Evolutionary conservation across 2,329 filamentous ascomycete genomes (phyloP).

Genomic region (Xylogone sp.): DNA sequence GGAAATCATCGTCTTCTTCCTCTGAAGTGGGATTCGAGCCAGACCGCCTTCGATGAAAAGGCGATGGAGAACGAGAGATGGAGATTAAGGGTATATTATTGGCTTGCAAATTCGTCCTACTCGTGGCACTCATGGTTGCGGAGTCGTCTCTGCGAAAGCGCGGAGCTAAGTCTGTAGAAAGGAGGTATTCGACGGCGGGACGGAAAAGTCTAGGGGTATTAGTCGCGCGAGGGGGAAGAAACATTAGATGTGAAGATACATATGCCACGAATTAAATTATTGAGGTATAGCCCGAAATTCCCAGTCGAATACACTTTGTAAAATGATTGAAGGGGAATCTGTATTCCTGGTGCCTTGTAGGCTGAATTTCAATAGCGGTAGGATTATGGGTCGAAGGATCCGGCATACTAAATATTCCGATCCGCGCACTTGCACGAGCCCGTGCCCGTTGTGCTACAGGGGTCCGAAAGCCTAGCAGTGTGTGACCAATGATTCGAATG

Average conservation of each 20-base stretch:
- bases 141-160: not conserved
- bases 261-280: not conserved
- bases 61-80: slow-evolving; percentile 39
- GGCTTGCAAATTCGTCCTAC: slow-evolving; percentile 1
- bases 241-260: slow-evolving; percentile 4
- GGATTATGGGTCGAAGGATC: not conserved
- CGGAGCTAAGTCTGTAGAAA: slow-evolving; percentile 8
- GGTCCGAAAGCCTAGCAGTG: no score
- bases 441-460: no score
- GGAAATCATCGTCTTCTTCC: slow-evolving; percentile 41
- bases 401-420: not conserved
- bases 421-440: no score
- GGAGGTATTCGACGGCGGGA: slow-evolving; percentile 34
- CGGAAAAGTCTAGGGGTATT: slow-evolving; percentile 30
- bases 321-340: no score
- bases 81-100: slow-evolving; percentile 37
- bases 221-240: slow-evolving; percentile 26
- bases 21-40: slow-evolving; percentile 35
- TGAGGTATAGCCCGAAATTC: no score
- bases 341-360: not conserved
- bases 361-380: slow-evolving; percentile 2
- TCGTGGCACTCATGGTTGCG: slow-evolving; percentile 1
- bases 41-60: slow-evolving; percentile 38
- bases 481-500: not conserved
- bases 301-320: no score